Evolutionary conservation across 805 yeast genomes (phyloP).

Genomic region (Suhomyces vadensis): DNA sequence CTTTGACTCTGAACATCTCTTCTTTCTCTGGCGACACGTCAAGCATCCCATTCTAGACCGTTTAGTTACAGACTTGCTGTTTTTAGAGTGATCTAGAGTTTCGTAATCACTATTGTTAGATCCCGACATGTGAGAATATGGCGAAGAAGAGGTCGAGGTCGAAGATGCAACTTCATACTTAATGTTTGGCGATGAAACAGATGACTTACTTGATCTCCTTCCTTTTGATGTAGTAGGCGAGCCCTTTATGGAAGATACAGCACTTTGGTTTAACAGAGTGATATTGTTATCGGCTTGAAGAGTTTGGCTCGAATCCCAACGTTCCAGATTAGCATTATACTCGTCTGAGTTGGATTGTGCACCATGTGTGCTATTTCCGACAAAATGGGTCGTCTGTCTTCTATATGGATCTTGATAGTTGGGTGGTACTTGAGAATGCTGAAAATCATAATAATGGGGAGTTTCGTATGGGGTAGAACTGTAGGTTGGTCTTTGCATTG

Average conservation of each 20-base stretch:
- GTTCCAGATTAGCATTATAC: not conserved
- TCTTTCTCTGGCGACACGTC: slow-evolving; percentile 76
- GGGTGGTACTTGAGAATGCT: not conserved
- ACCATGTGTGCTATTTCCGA: too few species aligned
- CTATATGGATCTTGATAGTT: not conserved
- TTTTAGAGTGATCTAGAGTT: not conserved
- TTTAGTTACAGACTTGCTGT: slow-evolving; percentile 29
- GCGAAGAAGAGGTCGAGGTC: slow-evolving; percentile 1
- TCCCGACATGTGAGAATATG: not conserved
- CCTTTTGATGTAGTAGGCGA: slow-evolving; percentile 1
- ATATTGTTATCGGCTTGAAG: not conserved
- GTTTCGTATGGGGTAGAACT: not conserved
- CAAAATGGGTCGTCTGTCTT: too few species aligned
- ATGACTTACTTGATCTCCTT: not conserved
- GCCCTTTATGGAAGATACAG: not conserved
- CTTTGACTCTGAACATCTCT: slow-evolving; percentile 70
- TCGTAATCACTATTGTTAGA: not conserved
- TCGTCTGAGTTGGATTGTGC: too few species aligned
- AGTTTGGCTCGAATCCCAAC: not conserved
- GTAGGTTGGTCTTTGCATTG: not conserved
- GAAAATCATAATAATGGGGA: not conserved
- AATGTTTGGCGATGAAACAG: not conserved
- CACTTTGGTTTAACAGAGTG: not conserved
- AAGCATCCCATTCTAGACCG: slow-evolving; percentile 73
- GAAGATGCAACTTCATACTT: slow-evolving; percentile 2